These are phyloP conservation scores for Verticillium albo-atrum DNA, from an alignment of 2,329 filamentous ascomycete genomes.

Conservation along the genomic window DNA sequence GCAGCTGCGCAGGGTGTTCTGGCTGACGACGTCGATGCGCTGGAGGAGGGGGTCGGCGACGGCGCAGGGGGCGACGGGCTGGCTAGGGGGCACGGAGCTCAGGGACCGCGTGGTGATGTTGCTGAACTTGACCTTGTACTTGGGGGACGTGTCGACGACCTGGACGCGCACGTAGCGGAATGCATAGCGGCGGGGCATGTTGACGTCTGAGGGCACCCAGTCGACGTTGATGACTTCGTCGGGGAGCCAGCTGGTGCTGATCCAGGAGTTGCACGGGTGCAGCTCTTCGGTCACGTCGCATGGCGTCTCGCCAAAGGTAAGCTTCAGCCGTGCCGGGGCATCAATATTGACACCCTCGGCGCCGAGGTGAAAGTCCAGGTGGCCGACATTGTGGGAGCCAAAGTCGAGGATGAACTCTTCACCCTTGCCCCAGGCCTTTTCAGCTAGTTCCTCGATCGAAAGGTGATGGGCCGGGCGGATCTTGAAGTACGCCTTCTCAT, in stretches of 20 bases:
- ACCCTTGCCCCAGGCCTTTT: constrained; percentile 17
- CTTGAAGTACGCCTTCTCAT: not conserved
- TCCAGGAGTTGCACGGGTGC: constrained; percentile 28
- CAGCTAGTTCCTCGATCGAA: constrained; percentile 10
- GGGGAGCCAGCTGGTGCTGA: constrained; percentile 30
- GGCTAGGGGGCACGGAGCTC: constrained; percentile 18
- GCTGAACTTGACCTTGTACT: constrained; percentile 25
- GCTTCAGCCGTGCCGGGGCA: constrained; percentile 25
- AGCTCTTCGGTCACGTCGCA: constrained; percentile 28
- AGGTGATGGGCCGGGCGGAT: not conserved
- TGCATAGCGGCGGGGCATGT: constrained; percentile 23
- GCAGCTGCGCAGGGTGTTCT: constrained; percentile 28
- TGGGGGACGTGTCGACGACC: constrained; percentile 27
- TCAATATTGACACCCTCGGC: constrained; percentile 25
- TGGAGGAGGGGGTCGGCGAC: constrained; percentile 16
- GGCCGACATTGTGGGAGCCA: constrained; percentile 25
- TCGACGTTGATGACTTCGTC: constrained; percentile 30
- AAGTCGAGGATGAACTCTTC: constrained; percentile 27
- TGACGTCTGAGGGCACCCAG: constrained; percentile 21
- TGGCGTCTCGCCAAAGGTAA: constrained; percentile 31
- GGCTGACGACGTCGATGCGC: constrained; percentile 22
- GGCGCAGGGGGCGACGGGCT: constrained; percentile 9
- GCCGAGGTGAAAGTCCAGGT: constrained; percentile 21
- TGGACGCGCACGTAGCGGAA: constrained; percentile 29
- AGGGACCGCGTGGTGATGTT: constrained; percentile 21